These are phyloP conservation scores for Talaromyces piceae DNA, from an alignment of 2,329 filamentous ascomycete species.

Conservation along the genomic window DNA sequence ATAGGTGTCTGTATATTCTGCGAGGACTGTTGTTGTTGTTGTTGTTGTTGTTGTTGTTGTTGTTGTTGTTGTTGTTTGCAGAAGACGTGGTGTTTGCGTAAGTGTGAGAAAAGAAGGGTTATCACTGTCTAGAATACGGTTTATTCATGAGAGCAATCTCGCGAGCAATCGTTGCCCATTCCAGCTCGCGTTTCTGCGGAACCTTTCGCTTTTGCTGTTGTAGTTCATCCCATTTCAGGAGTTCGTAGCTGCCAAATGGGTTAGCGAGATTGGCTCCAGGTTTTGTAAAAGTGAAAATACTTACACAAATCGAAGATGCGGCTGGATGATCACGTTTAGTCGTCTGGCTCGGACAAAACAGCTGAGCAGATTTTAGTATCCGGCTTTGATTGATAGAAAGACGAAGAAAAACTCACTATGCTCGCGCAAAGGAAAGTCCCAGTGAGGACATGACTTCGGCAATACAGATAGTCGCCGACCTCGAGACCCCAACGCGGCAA, in stretches of 20 bases:
- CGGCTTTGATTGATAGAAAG: not conserved
- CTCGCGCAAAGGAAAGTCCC: constrained; percentile 75
- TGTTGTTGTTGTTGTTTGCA: too few species aligned
- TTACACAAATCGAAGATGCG: constrained; percentile 82
- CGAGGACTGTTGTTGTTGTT: too few species aligned
- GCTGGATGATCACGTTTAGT: constrained; percentile 96
- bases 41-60: too few species aligned
- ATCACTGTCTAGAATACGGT: constrained; percentile 66
- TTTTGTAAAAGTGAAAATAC: constrained; percentile 12
- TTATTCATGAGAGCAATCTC: constrained; percentile 96
- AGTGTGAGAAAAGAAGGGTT: not conserved
- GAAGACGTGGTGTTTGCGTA: too few species aligned
- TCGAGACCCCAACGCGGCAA: constrained; percentile 89
- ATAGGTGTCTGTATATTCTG: too few species aligned
- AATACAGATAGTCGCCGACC: constrained; percentile 95
- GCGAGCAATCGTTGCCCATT: constrained; percentile 80
- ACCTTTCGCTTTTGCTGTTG: constrained; percentile 54
- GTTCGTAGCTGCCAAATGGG: constrained; percentile 54
- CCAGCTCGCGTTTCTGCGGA: constrained; percentile 65
- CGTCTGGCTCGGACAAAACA: constrained; percentile 90
- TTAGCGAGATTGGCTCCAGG: not conserved
- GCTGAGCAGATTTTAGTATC: constrained; percentile 25
- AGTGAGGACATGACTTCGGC: constrained; percentile 91
- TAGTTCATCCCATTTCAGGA: constrained; percentile 89
- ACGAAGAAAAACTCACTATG: constrained; percentile 57